These are phyloP conservation scores for Scutellaria barbata DNA, from an alignment of 257 asterid species.

Conservation along the genomic window DNA sequence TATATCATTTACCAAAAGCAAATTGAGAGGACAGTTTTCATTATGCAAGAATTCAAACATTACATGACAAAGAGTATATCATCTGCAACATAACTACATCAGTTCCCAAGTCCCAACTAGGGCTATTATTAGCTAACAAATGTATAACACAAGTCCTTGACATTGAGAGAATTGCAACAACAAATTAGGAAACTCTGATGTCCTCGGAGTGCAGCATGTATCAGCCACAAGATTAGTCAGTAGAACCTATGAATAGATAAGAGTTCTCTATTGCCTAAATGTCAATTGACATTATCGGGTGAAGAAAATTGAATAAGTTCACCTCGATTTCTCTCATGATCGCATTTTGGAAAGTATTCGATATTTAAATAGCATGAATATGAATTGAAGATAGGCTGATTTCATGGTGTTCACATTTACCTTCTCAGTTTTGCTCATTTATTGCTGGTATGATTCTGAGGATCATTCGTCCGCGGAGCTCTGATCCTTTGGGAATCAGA, in stretches of 20 bases:
- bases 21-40: no score
- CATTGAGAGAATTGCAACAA: neutral
- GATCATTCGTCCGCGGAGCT: constrained; percentile 35
- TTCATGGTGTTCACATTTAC: neutral
- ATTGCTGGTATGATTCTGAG: constrained; percentile 41
- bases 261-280: neutral
- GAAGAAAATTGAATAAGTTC: constrained; percentile 33
- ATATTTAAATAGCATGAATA: constrained; percentile 17
- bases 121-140: constrained; percentile 22
- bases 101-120: constrained; percentile 4
- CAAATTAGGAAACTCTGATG: neutral
- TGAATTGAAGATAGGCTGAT: neutral
- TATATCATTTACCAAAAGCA: no score
- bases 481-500: constrained; percentile 44
- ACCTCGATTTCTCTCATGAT: constrained; percentile 7
- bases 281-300: constrained; percentile 19
- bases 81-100: constrained; percentile 11
- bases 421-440: constrained; percentile 37
- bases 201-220: neutral
- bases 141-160: neutral
- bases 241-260: neutral
- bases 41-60: constrained; percentile 4
- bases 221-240: neutral
- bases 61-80: constrained; percentile 4
- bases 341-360: neutral